These are phyloP conservation scores for Spathaspora gorwiae DNA, from an alignment of 805 yeast genomes.

Conservation along the genomic window DNA sequence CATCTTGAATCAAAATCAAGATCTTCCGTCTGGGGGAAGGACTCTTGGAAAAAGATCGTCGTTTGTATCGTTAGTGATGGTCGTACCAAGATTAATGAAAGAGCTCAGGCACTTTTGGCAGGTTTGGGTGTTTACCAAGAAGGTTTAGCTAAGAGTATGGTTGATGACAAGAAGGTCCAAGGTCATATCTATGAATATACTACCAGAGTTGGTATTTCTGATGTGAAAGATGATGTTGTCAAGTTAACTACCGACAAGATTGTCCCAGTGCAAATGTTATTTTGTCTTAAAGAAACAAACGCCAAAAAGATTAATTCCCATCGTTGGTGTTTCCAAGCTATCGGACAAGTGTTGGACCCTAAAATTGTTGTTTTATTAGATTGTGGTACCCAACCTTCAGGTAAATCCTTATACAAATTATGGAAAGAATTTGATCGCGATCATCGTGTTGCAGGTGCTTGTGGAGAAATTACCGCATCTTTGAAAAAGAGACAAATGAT, in stretches of 20 bases:
- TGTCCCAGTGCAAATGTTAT: conserved; percentile 59
- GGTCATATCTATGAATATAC: conserved; percentile 68
- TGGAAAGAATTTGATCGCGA: conserved; percentile 63
- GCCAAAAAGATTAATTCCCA: conserved; percentile 65
- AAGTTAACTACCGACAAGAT: conserved; percentile 49
- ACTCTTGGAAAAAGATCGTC: conserved; percentile 57
- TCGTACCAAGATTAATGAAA: conserved; percentile 58
- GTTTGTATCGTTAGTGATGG: conserved; percentile 65
- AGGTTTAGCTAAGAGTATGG: conserved; percentile 56
- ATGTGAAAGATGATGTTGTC: conserved; percentile 46
- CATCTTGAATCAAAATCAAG: conserved; percentile 46
- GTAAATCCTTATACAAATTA: conserved; percentile 50
- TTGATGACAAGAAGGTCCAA: conserved; percentile 56
- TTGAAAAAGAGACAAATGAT: conserved; percentile 43
- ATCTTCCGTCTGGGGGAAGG: conserved; percentile 47
- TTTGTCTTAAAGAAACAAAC: conserved; percentile 59
- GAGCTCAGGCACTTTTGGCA: conserved; percentile 59
- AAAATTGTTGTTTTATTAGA: conserved; percentile 54
- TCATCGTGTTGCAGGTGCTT: conserved; percentile 61
- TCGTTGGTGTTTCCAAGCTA: conserved; percentile 66
- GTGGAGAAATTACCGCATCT: conserved; percentile 67
- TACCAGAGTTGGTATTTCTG: conserved; percentile 48
- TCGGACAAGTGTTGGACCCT: conserved; percentile 54
- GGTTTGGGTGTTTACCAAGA: conserved; percentile 65
- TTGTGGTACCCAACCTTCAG: conserved; percentile 62